Conservation (phyloP, 257 asterid species). For the Ocimum tenuiflorum region DNA sequence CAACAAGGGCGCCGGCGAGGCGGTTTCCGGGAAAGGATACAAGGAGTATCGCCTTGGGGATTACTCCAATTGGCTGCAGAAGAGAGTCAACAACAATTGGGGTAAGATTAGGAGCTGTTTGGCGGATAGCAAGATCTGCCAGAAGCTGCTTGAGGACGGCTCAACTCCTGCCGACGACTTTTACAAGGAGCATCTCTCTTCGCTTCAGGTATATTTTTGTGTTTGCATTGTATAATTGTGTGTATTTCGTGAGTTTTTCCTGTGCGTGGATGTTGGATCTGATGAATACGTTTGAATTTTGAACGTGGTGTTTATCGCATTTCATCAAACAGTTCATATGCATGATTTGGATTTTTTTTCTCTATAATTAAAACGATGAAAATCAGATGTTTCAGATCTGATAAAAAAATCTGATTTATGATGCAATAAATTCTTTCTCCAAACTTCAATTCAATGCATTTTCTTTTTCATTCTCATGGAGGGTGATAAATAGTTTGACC, state of each 20-base stretch:
- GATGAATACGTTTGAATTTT: neutral
- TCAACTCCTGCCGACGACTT: slow-evolving; percentile 37
- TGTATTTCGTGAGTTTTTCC: no score
- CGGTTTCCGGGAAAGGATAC: slow-evolving; percentile 50
- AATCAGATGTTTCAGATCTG: slow-evolving; percentile 15
- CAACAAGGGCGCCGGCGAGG: slow-evolving; percentile 74
- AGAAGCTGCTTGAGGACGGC: slow-evolving; percentile 33
- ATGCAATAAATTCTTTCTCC: neutral
- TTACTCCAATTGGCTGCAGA: slow-evolving; percentile 82
- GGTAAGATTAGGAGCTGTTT: slow-evolving; percentile 56
- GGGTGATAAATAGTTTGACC: neutral
- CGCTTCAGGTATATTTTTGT: slow-evolving; percentile 56
- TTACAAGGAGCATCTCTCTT: slow-evolving; percentile 42
- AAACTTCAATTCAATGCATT: neutral
- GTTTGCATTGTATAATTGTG: no score
- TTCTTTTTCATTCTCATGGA: neutral
- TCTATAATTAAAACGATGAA: neutral
- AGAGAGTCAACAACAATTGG: slow-evolving; percentile 65
- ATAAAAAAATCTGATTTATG: neutral
- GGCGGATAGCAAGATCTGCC: slow-evolving; percentile 57
- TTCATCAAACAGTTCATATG: slow-evolving; percentile 1
- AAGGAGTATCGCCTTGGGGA: slow-evolving; percentile 81
- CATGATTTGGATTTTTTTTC: neutral
- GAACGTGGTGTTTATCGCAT: no score
- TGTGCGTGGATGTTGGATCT: neutral